Conservation (phyloP, 1,284 basidiomycete species). For the Boletus holoroseus region DNA sequence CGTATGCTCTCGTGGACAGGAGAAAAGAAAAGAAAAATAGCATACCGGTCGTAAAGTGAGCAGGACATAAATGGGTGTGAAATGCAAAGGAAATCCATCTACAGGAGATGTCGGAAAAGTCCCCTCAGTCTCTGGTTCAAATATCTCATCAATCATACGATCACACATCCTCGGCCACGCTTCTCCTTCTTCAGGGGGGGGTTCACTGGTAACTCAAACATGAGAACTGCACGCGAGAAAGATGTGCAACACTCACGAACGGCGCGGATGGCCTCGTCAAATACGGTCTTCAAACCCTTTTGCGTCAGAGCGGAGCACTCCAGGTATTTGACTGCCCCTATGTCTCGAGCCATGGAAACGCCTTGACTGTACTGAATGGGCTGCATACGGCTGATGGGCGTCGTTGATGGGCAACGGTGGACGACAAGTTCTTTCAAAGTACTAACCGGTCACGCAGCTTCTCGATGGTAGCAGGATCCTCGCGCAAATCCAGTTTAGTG, state of each 20-base stretch:
- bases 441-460: constrained; percentile 84
- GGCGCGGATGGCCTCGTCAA: constrained; percentile 92
- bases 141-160: constrained; percentile 49
- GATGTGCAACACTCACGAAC: constrained; percentile 61
- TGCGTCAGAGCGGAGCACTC: constrained; percentile 98
- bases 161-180: constrained; percentile 54
- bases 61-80: constrained; percentile 56
- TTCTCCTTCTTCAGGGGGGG: constrained; percentile 60
- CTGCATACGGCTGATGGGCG: constrained; percentile 70
- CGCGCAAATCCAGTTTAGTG: constrained; percentile 96
- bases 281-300: constrained; percentile 95
- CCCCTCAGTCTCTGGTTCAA: constrained; percentile 14
- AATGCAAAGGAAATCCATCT: constrained; percentile 39
- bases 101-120: constrained; percentile 20
- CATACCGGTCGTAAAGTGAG: constrained; percentile 41
- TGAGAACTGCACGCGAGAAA: constrained; percentile 14
- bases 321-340: constrained; percentile 92
- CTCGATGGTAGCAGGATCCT: constrained; percentile 87
- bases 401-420: constrained; percentile 13
- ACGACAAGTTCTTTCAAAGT: constrained; percentile 1
- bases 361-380: constrained; percentile 93
- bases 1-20: constrained; percentile 21
- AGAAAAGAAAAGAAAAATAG: constrained; percentile 17
- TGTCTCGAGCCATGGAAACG: constrained; percentile 87
- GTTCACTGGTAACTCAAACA: constrained; percentile 50